A percentile compares a stretch with the other conserved stretches of the same genome.
Conservation (phyloP, 345 rosid species). For the Salix caprea region DNA sequence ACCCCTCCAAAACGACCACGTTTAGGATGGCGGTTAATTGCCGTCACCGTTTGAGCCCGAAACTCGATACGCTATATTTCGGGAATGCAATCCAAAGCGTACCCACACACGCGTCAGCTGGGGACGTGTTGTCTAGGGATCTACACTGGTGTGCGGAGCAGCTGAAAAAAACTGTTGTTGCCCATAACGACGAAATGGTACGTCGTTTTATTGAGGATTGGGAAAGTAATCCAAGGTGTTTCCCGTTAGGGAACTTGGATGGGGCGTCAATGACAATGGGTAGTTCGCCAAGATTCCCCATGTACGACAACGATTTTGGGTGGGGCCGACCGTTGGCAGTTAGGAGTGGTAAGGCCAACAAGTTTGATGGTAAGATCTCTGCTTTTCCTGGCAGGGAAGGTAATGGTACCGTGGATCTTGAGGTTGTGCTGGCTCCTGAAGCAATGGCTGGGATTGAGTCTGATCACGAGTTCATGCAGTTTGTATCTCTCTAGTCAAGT, state of each 20-base stretch:
- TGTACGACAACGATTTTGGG: conserved; percentile 92
- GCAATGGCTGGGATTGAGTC: conserved; percentile 73
- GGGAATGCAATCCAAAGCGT: conserved; percentile 96
- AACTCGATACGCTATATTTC: conserved; percentile 61
- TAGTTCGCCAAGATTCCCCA: conserved; percentile 88
- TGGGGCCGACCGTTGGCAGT: conserved; percentile 93
- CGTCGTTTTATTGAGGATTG: conserved; percentile 50
- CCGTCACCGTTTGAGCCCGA: conserved; percentile 69
- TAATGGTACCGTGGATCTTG: conserved; percentile 73
- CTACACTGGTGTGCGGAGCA: conserved; percentile 82
- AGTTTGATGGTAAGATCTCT: conserved; percentile 94
- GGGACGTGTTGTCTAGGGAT: conserved; percentile 61
- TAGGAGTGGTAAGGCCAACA: conserved; percentile 79
- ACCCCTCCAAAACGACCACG: conserved; percentile 50
- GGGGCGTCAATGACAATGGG: conserved; percentile 90
- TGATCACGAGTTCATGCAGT: conserved; percentile 74
- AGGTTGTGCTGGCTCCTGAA: conserved; percentile 75
- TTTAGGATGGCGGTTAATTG: conserved; percentile 92
- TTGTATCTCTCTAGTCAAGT: conserved; percentile 23
- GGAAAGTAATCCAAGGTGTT: conserved; percentile 75
- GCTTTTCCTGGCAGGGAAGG: conserved; percentile 91
- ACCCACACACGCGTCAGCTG: conserved; percentile 67
- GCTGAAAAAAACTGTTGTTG: conserved; percentile 51
- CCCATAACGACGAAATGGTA: conserved; percentile 49
- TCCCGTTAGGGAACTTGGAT: conserved; percentile 83